Evolutionary conservation across 2,329 filamentous ascomycete species (phyloP).

Genomic region (Ustilaginoidea virens): DNA sequence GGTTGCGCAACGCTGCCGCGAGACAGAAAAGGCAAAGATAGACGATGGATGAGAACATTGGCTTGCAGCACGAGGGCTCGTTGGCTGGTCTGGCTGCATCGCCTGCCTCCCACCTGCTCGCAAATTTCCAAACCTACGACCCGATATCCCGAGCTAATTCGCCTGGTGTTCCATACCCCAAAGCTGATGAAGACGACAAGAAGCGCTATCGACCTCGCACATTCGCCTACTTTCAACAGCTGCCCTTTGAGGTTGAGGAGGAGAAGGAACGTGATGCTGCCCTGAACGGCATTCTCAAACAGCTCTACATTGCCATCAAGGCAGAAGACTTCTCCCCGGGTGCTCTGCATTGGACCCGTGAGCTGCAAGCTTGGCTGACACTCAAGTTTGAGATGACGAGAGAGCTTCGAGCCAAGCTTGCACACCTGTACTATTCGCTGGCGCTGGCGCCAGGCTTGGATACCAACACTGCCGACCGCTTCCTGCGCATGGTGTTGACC

Average conservation of each 20-base stretch:
- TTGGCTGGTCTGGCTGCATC: constrained; percentile 16
- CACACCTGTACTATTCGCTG: constrained; percentile 89
- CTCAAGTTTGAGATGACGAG: constrained; percentile 95
- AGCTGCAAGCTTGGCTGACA: constrained; percentile 86
- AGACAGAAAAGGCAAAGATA: background rate
- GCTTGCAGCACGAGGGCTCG: constrained; percentile 16
- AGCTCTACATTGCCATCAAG: constrained; percentile 82
- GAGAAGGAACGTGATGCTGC: constrained; percentile 63
- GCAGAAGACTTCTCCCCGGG: constrained; percentile 90
- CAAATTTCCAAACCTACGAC: constrained; percentile 34
- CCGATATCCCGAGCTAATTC: constrained; percentile 77
- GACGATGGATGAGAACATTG: constrained; percentile 24
- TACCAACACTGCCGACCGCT: constrained; percentile 66
- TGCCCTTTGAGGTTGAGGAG: constrained; percentile 80
- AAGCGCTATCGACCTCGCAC: constrained; percentile 71
- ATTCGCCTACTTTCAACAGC: constrained; percentile 79
- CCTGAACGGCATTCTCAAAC: constrained; percentile 75
- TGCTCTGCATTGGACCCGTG: constrained; percentile 90
- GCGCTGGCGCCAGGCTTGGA: constrained; percentile 82
- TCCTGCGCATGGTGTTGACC: constrained; percentile 91
- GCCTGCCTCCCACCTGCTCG: constrained; percentile 16
- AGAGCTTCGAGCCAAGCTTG: constrained; percentile 66
- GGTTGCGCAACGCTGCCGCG: constrained; percentile 1
- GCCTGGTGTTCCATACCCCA: constrained; percentile 48
- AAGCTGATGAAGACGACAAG: constrained; percentile 34